These are phyloP conservation scores for Botrytis deweyae DNA, from an alignment of 2,329 filamentous ascomycete species.

Conservation along the genomic window DNA sequence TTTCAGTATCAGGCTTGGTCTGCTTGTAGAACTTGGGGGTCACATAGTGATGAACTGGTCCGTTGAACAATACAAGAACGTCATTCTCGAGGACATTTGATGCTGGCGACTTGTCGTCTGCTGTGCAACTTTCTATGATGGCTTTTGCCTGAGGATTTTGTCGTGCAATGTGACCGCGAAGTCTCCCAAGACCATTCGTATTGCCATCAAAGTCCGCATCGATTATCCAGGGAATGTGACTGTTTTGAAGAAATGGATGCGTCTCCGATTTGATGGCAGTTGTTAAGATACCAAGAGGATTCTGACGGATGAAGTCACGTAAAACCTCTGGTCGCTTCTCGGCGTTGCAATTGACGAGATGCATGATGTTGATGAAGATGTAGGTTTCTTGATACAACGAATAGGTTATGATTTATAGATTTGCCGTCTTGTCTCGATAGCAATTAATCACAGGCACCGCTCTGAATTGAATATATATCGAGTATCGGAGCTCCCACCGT, in stretches of 20 bases:
- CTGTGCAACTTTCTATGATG: slow-evolving; percentile 50
- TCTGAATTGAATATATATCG: not conserved
- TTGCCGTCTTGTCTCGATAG: not conserved
- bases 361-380: not conserved
- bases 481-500: not conserved
- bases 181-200: slow-evolving; percentile 26
- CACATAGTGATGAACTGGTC: slow-evolving; percentile 59
- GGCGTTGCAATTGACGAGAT: slow-evolving; percentile 1
- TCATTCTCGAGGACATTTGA: slow-evolving; percentile 48
- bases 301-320: slow-evolving; percentile 55
- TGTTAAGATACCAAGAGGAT: slow-evolving; percentile 62
- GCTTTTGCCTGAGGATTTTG: slow-evolving; percentile 64
- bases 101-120: slow-evolving; percentile 14
- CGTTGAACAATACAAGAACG: slow-evolving; percentile 63
- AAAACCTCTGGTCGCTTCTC: slow-evolving; percentile 39
- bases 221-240: slow-evolving; percentile 4
- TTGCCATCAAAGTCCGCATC: not conserved
- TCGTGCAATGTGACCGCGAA: slow-evolving; percentile 62
- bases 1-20: slow-evolving; percentile 63
- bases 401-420: too few relatives aligned
- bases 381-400: not conserved
- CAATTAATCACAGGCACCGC: too few relatives aligned
- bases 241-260: slow-evolving; percentile 11
- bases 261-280: slow-evolving; percentile 50
- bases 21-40: slow-evolving; percentile 67